Percentiles rank a stretch among this genome's conserved stretches.
Conservation (phyloP, 2,329 filamentous ascomycete species). For the Laburnicola sp. region DNA sequence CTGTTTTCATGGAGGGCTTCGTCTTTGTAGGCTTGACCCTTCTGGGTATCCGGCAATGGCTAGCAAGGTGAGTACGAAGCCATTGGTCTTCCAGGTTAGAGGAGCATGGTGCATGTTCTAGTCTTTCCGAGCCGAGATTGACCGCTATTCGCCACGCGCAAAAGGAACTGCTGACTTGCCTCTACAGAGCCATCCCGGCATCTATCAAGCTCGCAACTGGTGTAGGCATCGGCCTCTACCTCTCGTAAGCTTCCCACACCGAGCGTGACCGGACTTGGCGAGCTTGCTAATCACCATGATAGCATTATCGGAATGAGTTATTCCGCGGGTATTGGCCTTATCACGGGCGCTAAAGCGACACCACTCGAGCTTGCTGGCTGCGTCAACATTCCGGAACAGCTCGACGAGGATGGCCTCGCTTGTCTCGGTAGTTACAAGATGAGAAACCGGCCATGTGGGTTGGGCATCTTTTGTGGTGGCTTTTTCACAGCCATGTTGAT, state of each 20-base stretch:
- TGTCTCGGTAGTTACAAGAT: conserved; percentile 72
- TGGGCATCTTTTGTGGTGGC: conserved; percentile 84
- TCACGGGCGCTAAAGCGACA: conserved; percentile 68
- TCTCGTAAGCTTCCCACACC: conserved; percentile 37
- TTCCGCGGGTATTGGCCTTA: conserved; percentile 76
- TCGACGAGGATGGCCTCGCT: conserved; percentile 47
- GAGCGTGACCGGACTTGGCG: too few species aligned
- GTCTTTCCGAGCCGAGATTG: conserved; percentile 3
- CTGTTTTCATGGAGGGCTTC: conserved; percentile 86
- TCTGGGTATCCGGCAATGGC: conserved; percentile 73
- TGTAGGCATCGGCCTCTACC: conserved; percentile 82
- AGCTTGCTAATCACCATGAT: too few species aligned
- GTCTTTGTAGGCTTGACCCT: conserved; percentile 80
- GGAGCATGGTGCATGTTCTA: background rate
- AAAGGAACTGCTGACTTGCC: conserved; percentile 58
- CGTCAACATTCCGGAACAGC: conserved; percentile 50
- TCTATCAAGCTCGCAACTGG: conserved; percentile 87
- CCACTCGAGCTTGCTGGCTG: conserved; percentile 79
- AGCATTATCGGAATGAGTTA: conserved; percentile 78
- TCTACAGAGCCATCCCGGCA: conserved; percentile 69
- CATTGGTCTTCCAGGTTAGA: conserved; percentile 49
- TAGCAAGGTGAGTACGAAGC: conserved; percentile 42
- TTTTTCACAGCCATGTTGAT: conserved; percentile 78
- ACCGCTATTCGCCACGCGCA: conserved; percentile 34
- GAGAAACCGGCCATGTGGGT: conserved; percentile 83